These are phyloP conservation scores for Zygoascus tannicola DNA, from an alignment of 805 yeast genomes.

Conservation along the genomic window DNA sequence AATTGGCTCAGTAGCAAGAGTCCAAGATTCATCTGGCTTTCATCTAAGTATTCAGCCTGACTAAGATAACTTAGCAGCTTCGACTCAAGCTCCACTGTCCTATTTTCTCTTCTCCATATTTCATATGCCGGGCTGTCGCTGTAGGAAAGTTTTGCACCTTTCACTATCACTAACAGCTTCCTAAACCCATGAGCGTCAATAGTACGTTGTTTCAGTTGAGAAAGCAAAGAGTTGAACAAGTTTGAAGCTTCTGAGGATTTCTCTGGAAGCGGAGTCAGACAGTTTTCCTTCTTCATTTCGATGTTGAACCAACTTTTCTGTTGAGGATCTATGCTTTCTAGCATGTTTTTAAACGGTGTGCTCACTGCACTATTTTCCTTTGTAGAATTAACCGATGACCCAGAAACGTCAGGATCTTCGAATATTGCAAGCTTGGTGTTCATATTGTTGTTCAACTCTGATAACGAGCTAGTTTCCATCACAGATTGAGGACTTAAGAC, in stretches of 20 bases:
- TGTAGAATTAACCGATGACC: conserved; percentile 3
- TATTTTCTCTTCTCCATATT: conserved; percentile 13
- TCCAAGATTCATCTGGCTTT: conserved; percentile 14
- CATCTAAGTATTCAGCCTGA: conserved; percentile 6
- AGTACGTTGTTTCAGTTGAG: conserved; percentile 11
- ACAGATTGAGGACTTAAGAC: background rate
- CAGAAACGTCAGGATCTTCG: conserved; percentile 11
- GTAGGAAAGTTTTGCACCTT: conserved; percentile 1
- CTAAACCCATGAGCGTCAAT: conserved; percentile 19
- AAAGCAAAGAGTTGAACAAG: conserved; percentile 14
- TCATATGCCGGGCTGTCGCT: conserved; percentile 7
- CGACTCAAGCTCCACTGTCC: conserved; percentile 9
- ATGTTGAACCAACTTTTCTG: conserved; percentile 13
- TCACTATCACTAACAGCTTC: conserved; percentile 15
- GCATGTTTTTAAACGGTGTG: background rate
- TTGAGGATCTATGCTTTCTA: background rate
- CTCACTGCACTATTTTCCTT: conserved; percentile 2
- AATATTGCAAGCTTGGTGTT: conserved; percentile 10
- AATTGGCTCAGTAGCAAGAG: conserved; percentile 16
- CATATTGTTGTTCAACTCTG: conserved; percentile 6
- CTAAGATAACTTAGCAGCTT: conserved; percentile 12
- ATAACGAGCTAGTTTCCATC: background rate
- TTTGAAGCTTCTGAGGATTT: conserved; percentile 11
- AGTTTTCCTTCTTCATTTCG: conserved; percentile 12
- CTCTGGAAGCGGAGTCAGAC: conserved; percentile 14